Evolutionary conservation across 129 eudicot genomes (phyloP).

Genomic region (Solidago caesia): DNA sequence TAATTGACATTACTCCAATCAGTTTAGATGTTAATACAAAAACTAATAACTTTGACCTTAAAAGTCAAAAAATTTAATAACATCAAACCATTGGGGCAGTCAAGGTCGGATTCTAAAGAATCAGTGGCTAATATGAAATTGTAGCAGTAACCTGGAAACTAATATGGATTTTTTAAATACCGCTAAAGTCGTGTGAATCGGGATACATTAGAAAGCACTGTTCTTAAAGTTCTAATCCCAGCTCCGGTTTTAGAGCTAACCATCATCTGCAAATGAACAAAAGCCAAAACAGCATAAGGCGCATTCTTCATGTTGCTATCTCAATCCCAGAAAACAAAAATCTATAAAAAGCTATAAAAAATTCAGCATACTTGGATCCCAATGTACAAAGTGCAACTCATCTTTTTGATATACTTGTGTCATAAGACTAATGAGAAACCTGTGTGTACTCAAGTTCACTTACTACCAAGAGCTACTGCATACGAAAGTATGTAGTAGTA

Average conservation of each 20-base stretch:
- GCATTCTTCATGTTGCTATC: not conserved
- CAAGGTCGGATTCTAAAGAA: not conserved
- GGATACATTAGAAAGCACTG: conserved; percentile 67
- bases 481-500: no score
- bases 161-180: conserved; percentile 7
- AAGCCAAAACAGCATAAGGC: not conserved
- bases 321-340: not conserved
- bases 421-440: no score
- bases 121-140: not conserved
- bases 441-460: no score
- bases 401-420: no score
- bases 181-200: conserved; percentile 57
- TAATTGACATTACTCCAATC: not conserved
- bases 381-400: no score
- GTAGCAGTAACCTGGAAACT: not conserved
- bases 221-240: conserved; percentile 81
- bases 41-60: conserved; percentile 5
- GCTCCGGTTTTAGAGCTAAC: conserved; percentile 93
- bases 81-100: not conserved
- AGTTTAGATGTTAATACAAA: not conserved
- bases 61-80: not conserved
- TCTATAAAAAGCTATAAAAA: no score
- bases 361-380: no score
- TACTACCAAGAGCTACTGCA: no score
- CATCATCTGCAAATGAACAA: conserved; percentile 73